Conservation (phyloP, 345 rosid genomes). For the Carallia pectinifolia region DNA sequence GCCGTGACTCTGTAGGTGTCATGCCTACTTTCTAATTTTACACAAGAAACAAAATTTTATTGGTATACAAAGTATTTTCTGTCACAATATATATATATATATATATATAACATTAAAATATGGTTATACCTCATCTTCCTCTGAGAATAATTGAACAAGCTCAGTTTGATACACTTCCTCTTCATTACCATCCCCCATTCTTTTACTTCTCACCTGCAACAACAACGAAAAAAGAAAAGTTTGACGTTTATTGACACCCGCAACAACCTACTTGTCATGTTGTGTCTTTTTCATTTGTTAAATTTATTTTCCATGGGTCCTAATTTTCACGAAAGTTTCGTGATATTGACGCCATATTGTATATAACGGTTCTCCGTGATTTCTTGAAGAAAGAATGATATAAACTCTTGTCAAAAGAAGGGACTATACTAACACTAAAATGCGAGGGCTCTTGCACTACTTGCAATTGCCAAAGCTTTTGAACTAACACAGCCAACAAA, state of each 20-base stretch:
- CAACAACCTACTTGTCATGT: constrained; percentile 7
- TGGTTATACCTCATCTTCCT: constrained; percentile 79
- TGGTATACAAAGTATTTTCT: not conserved
- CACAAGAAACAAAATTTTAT: not conserved
- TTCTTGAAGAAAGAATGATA: constrained; percentile 33
- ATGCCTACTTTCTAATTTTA: no score
- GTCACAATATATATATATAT: not conserved
- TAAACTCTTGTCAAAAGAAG: not conserved
- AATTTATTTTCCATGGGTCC: not conserved
- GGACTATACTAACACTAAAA: not conserved
- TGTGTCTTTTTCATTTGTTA: constrained; percentile 19
- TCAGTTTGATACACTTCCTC: constrained; percentile 71
- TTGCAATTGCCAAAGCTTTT: no score
- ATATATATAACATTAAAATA: not conserved
- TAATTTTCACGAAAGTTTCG: constrained; percentile 60
- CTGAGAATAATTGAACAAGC: constrained; percentile 80
- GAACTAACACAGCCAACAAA: no score
- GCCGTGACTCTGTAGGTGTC: no score
- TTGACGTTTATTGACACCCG: not conserved
- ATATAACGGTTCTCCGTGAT: constrained; percentile 43
- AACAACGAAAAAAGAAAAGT: not conserved
- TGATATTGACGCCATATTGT: constrained; percentile 31
- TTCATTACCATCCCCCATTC: constrained; percentile 47
- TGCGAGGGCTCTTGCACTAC: not conserved
- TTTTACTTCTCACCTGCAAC: constrained; percentile 53